Percentiles rank a stretch among this genome's conserved stretches.
Conservation (phyloP, 768 basidiomycete species). For the Mycena rebaudengoi region DNA sequence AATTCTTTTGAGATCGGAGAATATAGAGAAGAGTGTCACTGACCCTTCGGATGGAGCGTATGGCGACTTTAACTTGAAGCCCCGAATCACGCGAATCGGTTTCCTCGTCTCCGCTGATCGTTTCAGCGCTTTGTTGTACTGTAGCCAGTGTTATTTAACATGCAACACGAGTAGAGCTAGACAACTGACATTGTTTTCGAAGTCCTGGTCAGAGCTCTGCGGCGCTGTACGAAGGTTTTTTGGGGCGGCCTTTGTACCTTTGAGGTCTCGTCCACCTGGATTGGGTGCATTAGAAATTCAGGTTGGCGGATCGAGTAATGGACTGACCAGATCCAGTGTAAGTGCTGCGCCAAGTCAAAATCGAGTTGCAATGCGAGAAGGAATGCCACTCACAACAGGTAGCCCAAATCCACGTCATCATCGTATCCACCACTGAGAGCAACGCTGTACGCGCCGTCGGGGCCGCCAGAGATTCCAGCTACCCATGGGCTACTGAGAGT, state of each 20-base stretch:
- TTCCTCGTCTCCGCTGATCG: constrained; percentile 84
- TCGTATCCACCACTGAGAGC: constrained; percentile 91
- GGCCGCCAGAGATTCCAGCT: constrained; percentile 76
- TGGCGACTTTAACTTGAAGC: constrained; percentile 75
- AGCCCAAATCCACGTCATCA: constrained; percentile 84
- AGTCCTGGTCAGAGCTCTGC: constrained; percentile 85
- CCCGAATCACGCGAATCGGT: constrained; percentile 88
- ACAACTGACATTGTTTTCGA: constrained; percentile 63
- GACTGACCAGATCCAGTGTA: constrained; percentile 80
- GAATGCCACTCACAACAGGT: constrained; percentile 72
- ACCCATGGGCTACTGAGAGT: constrained; percentile 72
- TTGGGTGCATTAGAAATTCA: not conserved
- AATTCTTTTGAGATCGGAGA: not conserved
- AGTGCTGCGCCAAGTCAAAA: constrained; percentile 55
- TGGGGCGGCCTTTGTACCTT: constrained; percentile 80
- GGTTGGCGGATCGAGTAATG: not conserved
- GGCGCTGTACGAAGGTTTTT: constrained; percentile 95
- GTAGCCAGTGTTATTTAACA: not conserved
- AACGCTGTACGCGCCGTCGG: constrained; percentile 81
- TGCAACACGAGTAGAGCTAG: not conserved
- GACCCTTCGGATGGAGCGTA: constrained; percentile 87
- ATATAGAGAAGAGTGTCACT: constrained; percentile 13
- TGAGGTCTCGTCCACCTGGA: constrained; percentile 84
- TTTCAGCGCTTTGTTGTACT: constrained; percentile 77
- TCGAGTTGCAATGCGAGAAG: not conserved